These are phyloP conservation scores for Kodamaea hsintzibuensis DNA, from an alignment of 805 yeast genomes.

Conservation along the genomic window DNA sequence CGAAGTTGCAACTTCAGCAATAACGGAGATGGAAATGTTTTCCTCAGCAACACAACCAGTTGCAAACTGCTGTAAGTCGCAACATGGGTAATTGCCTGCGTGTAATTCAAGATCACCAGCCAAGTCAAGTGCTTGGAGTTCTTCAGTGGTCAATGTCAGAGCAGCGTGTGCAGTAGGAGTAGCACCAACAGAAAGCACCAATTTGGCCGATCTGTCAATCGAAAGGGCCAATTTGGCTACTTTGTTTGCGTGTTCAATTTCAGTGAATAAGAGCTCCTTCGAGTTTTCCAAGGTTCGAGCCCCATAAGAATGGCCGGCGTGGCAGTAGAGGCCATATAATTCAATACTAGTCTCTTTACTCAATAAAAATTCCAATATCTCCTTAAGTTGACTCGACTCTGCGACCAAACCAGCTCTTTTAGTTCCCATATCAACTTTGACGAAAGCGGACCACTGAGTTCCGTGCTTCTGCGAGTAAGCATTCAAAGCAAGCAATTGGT, in stretches of 20 bases:
- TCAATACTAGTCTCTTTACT: constrained; percentile 24
- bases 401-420: constrained; percentile 60
- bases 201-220: constrained; percentile 35
- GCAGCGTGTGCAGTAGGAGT: constrained; percentile 77
- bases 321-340: constrained; percentile 71
- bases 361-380: constrained; percentile 33
- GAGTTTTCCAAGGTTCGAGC: constrained; percentile 49
- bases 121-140: constrained; percentile 19
- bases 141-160: constrained; percentile 24
- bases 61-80: constrained; percentile 76
- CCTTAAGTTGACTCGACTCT: constrained; percentile 35
- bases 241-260: constrained; percentile 53
- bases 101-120: constrained; percentile 61
- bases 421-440: constrained; percentile 73
- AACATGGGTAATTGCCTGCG: constrained; percentile 77
- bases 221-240: constrained; percentile 47
- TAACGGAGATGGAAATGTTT: constrained; percentile 17
- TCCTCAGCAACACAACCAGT: constrained; percentile 48
- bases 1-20: constrained; percentile 39
- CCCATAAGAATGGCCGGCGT: constrained; percentile 75
- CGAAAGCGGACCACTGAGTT: constrained; percentile 58
- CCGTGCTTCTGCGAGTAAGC: constrained; percentile 31
- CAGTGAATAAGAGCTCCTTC: constrained; percentile 49
- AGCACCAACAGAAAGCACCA: constrained; percentile 73
- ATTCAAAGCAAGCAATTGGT: constrained; percentile 52